These are phyloP conservation scores for Platanus orientalis DNA, from an alignment of 164 flowering plant species.

Conservation along the genomic window DNA sequence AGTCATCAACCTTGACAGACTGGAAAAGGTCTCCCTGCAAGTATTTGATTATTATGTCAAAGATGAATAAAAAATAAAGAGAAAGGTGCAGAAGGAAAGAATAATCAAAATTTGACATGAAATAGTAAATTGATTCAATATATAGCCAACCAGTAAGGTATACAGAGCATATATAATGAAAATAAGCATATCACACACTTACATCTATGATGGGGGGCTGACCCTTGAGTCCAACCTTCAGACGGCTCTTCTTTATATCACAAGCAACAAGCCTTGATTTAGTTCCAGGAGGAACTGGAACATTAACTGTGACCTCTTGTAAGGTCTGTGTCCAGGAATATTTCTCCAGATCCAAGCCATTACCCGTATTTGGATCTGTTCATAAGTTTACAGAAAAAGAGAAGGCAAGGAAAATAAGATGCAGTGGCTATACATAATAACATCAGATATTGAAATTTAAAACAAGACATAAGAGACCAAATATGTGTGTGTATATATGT, in stretches of 20 bases:
- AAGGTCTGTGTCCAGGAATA: slow-evolving; percentile 88
- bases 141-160: no score
- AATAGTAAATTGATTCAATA: no score
- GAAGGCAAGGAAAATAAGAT: no score
- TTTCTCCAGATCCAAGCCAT: slow-evolving; percentile 87
- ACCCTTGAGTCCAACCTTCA: slow-evolving; percentile 90
- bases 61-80: neutral
- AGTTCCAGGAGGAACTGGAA: slow-evolving; percentile 87
- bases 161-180: neutral
- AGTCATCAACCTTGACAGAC: slow-evolving; percentile 77
- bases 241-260: slow-evolving; percentile 75
- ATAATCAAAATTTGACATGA: no score
- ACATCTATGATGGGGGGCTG: slow-evolving; percentile 89
- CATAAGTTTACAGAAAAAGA: neutral
- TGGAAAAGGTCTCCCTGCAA: slow-evolving; percentile 75
- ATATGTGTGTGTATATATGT: no score
- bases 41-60: neutral
- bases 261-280: slow-evolving; percentile 67
- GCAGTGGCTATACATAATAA: no score
- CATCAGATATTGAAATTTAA: no score
- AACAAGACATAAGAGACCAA: no score
- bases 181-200: slow-evolving; percentile 15
- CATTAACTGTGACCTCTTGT: slow-evolving; percentile 63
- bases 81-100: neutral
- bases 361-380: slow-evolving; percentile 73